phyloP scores from a whole-genome alignment of 2,329 filamentous ascomycete genomes.

The Colletotrichum sp. region DNA sequence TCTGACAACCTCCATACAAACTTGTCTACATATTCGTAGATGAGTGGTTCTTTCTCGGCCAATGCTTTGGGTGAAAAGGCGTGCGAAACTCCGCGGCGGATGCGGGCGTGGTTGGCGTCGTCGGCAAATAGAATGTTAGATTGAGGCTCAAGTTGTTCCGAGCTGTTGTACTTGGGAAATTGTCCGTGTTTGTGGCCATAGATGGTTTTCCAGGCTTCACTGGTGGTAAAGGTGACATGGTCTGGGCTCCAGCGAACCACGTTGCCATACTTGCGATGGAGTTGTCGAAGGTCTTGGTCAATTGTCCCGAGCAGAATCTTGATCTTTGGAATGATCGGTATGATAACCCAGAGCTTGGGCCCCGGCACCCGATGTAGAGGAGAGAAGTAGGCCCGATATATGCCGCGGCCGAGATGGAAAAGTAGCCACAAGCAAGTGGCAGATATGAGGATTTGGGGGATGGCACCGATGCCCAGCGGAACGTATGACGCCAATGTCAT shows the following conservation, averaged over 20 bases:
- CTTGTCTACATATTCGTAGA: constrained; percentile 28
- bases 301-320: neutral
- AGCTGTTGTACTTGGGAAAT: neutral
- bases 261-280: constrained; percentile 44
- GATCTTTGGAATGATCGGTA: neutral
- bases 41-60: constrained; percentile 30
- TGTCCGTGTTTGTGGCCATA: neutral
- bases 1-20: constrained; percentile 24
- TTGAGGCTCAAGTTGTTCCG: neutral
- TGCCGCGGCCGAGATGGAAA: neutral
- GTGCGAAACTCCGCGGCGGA: constrained; percentile 22
- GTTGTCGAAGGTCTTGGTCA: constrained; percentile 24
- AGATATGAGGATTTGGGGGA: neutral
- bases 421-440: neutral
- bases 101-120: neutral
- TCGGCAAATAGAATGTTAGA: neutral
- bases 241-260: constrained; percentile 50
- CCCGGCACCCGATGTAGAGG: neutral
- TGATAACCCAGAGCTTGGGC: neutral
- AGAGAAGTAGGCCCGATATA: neutral
- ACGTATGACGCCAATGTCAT: neutral
- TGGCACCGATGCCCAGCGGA: neutral
- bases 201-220: constrained; percentile 42
- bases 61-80: constrained; percentile 33
- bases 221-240: constrained; percentile 47